These are phyloP conservation scores for Ophiostoma angusticollis DNA, from an alignment of 2,329 filamentous ascomycete genomes.

Conservation along the genomic window DNA sequence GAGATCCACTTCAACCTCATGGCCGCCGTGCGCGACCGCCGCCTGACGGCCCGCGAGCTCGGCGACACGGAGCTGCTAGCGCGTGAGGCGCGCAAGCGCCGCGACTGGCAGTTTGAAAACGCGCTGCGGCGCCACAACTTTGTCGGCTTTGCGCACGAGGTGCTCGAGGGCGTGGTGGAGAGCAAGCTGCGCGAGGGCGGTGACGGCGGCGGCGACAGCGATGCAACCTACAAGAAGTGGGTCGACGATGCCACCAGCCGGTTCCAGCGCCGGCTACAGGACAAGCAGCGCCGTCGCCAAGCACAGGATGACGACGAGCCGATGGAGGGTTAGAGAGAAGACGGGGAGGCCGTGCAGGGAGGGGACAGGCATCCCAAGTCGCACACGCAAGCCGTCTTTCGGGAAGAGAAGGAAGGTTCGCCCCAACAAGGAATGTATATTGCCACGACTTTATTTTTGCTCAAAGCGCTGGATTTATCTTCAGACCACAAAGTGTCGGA, in stretches of 20 bases:
- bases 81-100: slow-evolving; percentile 70
- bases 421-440: too few species aligned
- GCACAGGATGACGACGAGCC: slow-evolving; percentile 18
- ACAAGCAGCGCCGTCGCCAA: slow-evolving; percentile 18
- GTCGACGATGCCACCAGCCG: slow-evolving; percentile 41
- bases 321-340: slow-evolving; percentile 18
- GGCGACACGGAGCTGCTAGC: slow-evolving; percentile 70
- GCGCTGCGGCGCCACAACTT: slow-evolving; percentile 87
- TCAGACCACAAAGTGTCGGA: too few species aligned
- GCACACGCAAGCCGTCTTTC: too few species aligned
- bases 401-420: too few species aligned
- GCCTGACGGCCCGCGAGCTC: slow-evolving; percentile 63
- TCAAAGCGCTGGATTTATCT: too few species aligned
- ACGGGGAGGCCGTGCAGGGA: too few species aligned
- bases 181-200: slow-evolving; percentile 54
- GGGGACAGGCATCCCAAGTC: too few species aligned
- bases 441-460: too few species aligned
- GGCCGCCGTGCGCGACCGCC: slow-evolving; percentile 77
- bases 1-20: slow-evolving; percentile 96
- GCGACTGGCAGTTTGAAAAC: slow-evolving; percentile 91
- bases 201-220: slow-evolving; percentile 24
- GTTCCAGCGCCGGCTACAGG: slow-evolving; percentile 21
- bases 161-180: slow-evolving; percentile 74
- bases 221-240: slow-evolving; percentile 57
- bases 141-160: slow-evolving; percentile 83